phyloP scores from a whole-genome alignment of 768 basidiomycete genomes.

The Sutorius australiensis region DNA sequence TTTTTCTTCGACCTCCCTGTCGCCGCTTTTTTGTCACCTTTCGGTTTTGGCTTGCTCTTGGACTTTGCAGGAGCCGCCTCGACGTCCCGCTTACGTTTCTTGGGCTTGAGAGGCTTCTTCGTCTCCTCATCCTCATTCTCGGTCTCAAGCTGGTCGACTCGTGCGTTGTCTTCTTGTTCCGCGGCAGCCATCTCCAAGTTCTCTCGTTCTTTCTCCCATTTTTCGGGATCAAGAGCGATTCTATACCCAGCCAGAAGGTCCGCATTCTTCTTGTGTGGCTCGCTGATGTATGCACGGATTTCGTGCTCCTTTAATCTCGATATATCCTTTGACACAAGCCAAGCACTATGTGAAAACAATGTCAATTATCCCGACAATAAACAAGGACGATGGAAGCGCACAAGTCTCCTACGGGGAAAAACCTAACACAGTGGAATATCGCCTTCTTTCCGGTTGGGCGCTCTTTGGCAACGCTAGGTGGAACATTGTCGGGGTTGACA shows the following conservation, averaged over 20 bases:
- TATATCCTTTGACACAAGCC: conserved; percentile 81
- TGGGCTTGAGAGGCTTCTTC: conserved; percentile 43
- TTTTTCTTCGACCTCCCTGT: conserved; percentile 48
- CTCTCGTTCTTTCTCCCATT: conserved; percentile 54
- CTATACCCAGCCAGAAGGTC: conserved; percentile 76
- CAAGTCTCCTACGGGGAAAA: conserved; percentile 95
- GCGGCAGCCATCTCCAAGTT: conserved; percentile 34
- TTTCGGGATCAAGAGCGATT: conserved; percentile 68
- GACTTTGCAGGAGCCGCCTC: conserved; percentile 39
- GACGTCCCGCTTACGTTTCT: conserved; percentile 62
- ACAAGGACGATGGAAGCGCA: conserved; percentile 43
- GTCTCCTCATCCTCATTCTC: conserved; percentile 51
- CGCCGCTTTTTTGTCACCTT: conserved; percentile 37
- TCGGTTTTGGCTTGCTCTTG: conserved; percentile 45
- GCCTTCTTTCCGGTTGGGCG: conserved; percentile 73
- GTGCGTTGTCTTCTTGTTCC: conserved; percentile 52
- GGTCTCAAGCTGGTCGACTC: conserved; percentile 63
- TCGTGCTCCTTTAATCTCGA: conserved; percentile 72
- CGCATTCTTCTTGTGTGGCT: conserved; percentile 70
- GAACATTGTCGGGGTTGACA: conserved; percentile 68
- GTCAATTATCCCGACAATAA: conserved; percentile 11
- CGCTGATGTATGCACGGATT: conserved; percentile 79
- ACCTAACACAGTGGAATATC: conserved; percentile 69
- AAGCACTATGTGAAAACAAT: conserved; percentile 52
- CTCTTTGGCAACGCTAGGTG: conserved; percentile 58